Percentiles rank a stretch among this genome's conserved stretches.
phyloP scores from a whole-genome alignment of 75 land plant species.

The Selaginella moellendorffii region DNA sequence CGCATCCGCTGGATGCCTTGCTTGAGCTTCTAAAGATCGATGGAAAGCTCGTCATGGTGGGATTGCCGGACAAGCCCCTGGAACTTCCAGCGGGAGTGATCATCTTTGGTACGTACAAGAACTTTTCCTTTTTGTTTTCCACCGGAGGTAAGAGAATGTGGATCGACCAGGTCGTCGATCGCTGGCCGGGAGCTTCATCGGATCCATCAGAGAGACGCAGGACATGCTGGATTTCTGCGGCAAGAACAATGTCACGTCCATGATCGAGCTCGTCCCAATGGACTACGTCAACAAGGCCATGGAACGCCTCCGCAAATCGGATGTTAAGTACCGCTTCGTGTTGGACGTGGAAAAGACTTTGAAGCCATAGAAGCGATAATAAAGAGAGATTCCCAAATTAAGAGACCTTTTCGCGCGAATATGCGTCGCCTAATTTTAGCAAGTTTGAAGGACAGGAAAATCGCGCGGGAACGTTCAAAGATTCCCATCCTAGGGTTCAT shows the following conservation, averaged over 20 bases:
- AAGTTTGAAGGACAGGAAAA: no score
- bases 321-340: slow-evolving; percentile 67
- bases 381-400: no score
- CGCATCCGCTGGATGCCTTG: slow-evolving; percentile 32
- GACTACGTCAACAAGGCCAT: slow-evolving; percentile 50
- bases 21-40: slow-evolving; percentile 36
- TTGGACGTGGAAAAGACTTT: no score
- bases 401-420: no score
- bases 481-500: no score
- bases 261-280: slow-evolving; percentile 34
- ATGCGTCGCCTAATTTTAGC: no score
- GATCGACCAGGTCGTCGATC: no score
- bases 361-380: no score
- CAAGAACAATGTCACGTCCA: slow-evolving; percentile 37
- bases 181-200: no score
- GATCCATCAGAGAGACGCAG: slow-evolving; percentile 50
- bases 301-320: slow-evolving; percentile 34
- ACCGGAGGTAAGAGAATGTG: no score
- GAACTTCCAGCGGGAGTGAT: not conserved
- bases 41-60: slow-evolving; percentile 34
- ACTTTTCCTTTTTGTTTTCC: no score
- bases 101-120: slow-evolving; percentile 24
- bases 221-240: slow-evolving; percentile 70
- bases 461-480: no score
- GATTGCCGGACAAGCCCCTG: slow-evolving; percentile 14